Percentiles rank a stretch among this genome's conserved stretches.
Evolutionary conservation across 306 rosid genomes (phyloP).

Genomic region (Begonia peltatifolia): DNA sequence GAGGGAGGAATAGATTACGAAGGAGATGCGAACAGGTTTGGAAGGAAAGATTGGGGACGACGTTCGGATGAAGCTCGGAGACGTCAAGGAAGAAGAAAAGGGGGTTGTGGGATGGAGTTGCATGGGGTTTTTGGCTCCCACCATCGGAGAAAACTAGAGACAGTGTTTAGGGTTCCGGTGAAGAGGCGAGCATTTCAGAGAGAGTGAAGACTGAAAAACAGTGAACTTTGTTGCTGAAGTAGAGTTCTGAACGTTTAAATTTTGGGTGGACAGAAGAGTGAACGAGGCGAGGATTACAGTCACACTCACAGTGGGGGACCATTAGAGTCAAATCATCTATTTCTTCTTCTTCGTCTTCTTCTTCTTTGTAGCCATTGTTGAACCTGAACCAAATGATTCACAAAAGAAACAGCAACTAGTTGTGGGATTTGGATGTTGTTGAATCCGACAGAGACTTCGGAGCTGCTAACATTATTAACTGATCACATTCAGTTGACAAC

Average conservation of each 20-base stretch:
- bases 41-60: conserved; percentile 8
- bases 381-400: too few species aligned
- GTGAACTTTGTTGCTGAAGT: conserved; percentile 25
- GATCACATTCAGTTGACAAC: too few species aligned
- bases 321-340: not conserved
- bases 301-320: not conserved
- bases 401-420: too few species aligned
- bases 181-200: conserved; percentile 7
- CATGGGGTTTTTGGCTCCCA: conserved; percentile 15
- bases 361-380: too few species aligned
- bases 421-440: too few species aligned
- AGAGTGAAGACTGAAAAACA: not conserved
- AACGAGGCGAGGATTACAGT: not conserved
- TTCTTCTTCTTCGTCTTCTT: too few species aligned
- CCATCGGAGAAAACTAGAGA: conserved; percentile 19
- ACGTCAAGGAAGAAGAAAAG: conserved; percentile 29
- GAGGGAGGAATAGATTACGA: conserved; percentile 14
- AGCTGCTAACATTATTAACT: too few species aligned
- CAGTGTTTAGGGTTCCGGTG: conserved; percentile 11
- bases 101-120: conserved; percentile 18
- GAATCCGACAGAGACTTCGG: too few species aligned
- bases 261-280: not conserved
- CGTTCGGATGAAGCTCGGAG: conserved; percentile 14
- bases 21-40: conserved; percentile 13
- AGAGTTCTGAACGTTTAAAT: conserved; percentile 35